Evolutionary conservation across 108 stramenopile species (phyloP).

Genomic region (Cylindrotheca fusiformis): DNA sequence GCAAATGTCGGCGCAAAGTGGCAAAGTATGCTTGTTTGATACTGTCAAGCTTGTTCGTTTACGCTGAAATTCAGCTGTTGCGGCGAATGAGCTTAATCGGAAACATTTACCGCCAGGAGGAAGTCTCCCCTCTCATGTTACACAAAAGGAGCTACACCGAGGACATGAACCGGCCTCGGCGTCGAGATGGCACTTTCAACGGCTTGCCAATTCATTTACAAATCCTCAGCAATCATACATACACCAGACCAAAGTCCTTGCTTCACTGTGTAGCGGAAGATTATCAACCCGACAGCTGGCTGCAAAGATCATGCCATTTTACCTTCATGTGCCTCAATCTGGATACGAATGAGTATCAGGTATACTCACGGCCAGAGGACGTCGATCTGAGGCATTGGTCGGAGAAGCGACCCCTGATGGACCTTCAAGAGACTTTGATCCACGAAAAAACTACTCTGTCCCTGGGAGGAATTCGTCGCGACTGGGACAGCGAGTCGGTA

Average conservation of each 20-base stretch:
- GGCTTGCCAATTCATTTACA: slow-evolving; percentile 24
- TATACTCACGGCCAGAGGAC: slow-evolving; percentile 23
- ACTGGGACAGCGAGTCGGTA: slow-evolving; percentile 25
- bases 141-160: too few relatives aligned
- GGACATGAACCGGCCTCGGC: neutral
- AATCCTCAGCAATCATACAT: slow-evolving; percentile 12
- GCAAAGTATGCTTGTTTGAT: too few relatives aligned
- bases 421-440: slow-evolving; percentile 6
- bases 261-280: slow-evolving; percentile 39
- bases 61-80: too few relatives aligned
- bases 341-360: slow-evolving; percentile 17
- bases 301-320: slow-evolving; percentile 44
- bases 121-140: too few relatives aligned
- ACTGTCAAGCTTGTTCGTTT: too few relatives aligned
- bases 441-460: slow-evolving; percentile 14
- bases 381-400: neutral
- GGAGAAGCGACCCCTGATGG: slow-evolving; percentile 3
- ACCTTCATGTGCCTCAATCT: slow-evolving; percentile 39
- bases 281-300: slow-evolving; percentile 24
- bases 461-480: slow-evolving; percentile 57
- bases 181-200: slow-evolving; percentile 25
- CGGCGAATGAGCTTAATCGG: too few relatives aligned
- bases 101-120: too few relatives aligned
- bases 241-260: slow-evolving; percentile 20
- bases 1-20: too few relatives aligned